Percentiles rank a stretch among this genome's conserved stretches.
Conservation (phyloP, 441 rosid genomes). For the Erodium texanum region DNA sequence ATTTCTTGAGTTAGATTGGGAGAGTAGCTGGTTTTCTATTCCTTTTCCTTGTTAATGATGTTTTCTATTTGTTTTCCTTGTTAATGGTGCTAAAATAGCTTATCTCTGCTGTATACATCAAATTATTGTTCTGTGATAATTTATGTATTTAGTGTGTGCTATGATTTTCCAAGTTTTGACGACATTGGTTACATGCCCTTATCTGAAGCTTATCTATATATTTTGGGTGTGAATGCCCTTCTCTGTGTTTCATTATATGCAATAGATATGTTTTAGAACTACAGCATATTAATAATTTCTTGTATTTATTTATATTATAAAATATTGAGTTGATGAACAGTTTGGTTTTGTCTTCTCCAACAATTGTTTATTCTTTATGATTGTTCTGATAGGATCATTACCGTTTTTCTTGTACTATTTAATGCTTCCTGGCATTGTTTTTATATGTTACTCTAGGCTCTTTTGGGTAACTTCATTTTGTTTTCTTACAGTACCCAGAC, state of each 20-base stretch:
- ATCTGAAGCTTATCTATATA: background rate
- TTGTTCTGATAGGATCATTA: background rate
- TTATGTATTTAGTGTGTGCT: background rate
- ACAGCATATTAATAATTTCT: background rate
- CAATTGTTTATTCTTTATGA: background rate
- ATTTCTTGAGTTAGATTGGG: background rate
- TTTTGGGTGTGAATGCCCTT: background rate
- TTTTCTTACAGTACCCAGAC: conserved; percentile 65
- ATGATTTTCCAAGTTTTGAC: background rate
- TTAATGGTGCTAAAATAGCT: background rate
- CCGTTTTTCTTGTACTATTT: background rate
- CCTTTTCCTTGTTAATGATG: background rate
- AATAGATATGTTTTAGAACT: background rate
- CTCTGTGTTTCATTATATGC: background rate
- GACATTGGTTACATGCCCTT: background rate
- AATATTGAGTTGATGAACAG: background rate
- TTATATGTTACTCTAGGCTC: background rate
- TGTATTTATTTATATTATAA: background rate
- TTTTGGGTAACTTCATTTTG: conserved; percentile 21
- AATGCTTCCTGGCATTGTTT: conserved; percentile 2
- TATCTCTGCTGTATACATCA: background rate
- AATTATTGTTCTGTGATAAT: background rate
- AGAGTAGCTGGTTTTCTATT: background rate
- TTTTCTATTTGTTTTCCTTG: background rate
- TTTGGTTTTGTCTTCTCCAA: conserved; percentile 2